Base-by-base conservation (phyloP, 345 rosid genomes). In the Boechera divaricarpa region DNA sequence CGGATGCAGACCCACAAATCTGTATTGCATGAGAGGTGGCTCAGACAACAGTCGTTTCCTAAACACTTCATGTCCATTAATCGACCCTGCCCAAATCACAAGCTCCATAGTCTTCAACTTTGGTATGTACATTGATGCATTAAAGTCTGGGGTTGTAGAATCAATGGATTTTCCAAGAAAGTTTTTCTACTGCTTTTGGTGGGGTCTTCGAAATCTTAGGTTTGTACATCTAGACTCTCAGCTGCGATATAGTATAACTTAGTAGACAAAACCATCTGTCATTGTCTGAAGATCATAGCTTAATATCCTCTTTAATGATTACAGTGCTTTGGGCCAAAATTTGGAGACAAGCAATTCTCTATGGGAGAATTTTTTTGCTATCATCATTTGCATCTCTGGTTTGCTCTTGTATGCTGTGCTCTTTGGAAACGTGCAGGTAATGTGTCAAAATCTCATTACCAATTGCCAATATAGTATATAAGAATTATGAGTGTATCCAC, bases 371-470 rank as follows among this genome's bases (percentile, higher is more conserved):
- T 1, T 70, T 6, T 83, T 87, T 77, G 86, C 90, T 0, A 10
- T 85, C 48, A 45, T 44, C 77, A 82, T 85, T 16, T 60, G 83
- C 24, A 78, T 78, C 29, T 31, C 62, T 36, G 90, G 90, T 51
- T 72, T 87, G 55, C 58, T 87, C 41, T 80, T 87, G 59, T 87
- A 85, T 61, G 81, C 88, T 26, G 42, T 80, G 1, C 85, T 87
- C 42, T 85, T 87, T 29, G 88, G 91, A 39, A 87, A 87, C 41
- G 85, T 85, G 85, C 87, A 87, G 86, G 89, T 84, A 77, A 59
- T 64, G 28, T 56, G 24, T 45, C 54, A 13, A 24, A 32, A 41
- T 32, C 11, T 51, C 6, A 1, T 53, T 21, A 21, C 24, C 24
- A 1, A 21, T 21, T 21, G 24, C 24, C 24, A 21, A 21, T 21